Base-by-base conservation (phyloP, 768 basidiomycete genomes). In the Leucocoprinus sp. region DNA sequence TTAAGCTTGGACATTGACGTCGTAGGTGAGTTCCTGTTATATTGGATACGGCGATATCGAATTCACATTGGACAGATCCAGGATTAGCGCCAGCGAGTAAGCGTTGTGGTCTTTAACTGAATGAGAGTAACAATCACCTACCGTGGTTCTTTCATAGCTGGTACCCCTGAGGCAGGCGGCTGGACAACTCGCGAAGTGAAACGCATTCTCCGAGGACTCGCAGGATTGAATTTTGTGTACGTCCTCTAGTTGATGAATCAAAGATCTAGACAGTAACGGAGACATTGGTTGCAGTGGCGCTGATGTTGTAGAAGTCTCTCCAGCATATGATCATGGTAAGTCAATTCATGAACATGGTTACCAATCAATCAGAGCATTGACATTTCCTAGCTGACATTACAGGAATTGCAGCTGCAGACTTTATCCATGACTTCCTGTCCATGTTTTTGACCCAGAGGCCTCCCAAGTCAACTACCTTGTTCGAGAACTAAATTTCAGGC, bases 161-260 rank as follows among this genome's bases (percentile, higher is more conserved):
- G 88, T 11, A 90, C 88, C 1, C 88, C 88, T 11, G 88, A 91
- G 60, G 71, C 82, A 2, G 88, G 88, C 24, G 88, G 88, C 9
- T 89, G 84, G 86, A 87, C 88, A 2, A 81, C 77, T 15, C 76
- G 87, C 38, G 88, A 90, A 62, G 69, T 87, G 33, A 88, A 89
- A 55, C 75, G 84, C 27, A 84, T 89, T 54, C 69, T 90, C 41
- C 76, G 89, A 48, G 88, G 89, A 11, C 69, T 91, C 9, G 76
- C 76, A 1, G 86, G 86, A 4, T 64, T 92, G 26, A 87, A 89
- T 58, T 80, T 89, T 46, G 78, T 90, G 86, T 87, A 65, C 37
- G 80, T 55, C 15, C 24, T 34, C n/a, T 22, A 19, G 26, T 28
- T 21, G 19, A 31, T 22, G 8, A 12, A 37, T 35, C 11, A 21